Evolutionary conservation across 2,329 filamentous ascomycete genomes (phyloP).

Genomic region (Penicillium sp.): DNA sequence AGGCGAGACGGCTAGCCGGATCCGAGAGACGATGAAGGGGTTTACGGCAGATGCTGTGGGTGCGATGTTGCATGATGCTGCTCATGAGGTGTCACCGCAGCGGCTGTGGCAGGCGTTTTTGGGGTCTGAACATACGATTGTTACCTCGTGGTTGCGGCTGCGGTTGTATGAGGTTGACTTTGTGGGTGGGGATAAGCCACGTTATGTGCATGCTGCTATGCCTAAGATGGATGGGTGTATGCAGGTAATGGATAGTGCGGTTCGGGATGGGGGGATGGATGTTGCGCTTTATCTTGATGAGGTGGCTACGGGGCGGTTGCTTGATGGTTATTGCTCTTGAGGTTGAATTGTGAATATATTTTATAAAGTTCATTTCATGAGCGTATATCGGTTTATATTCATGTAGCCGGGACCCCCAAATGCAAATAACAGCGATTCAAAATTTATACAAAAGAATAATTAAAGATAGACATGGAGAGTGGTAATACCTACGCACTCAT

Average conservation of each 20-base stretch:
- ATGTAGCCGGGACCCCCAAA: neutral
- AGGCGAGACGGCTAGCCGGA: constrained; percentile 19
- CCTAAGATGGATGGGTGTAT: constrained; percentile 45
- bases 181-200: constrained; percentile 20
- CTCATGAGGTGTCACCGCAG: constrained; percentile 49
- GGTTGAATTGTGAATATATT: neutral
- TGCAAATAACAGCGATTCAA: neutral
- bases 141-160: constrained; percentile 45
- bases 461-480: neutral
- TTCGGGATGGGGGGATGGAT: constrained; percentile 16
- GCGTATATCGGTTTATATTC: neutral
- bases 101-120: constrained; percentile 51
- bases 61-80: constrained; percentile 46
- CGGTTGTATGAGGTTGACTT: constrained; percentile 44
- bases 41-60: constrained; percentile 44
- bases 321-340: neutral
- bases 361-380: neutral
- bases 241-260: constrained; percentile 42
- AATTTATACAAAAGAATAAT: neutral
- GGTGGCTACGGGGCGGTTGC: constrained; percentile 1
- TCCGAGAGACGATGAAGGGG: constrained; percentile 37
- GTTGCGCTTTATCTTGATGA: constrained; percentile 17
- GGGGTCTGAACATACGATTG: constrained; percentile 44
- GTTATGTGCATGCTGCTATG: constrained; percentile 48
- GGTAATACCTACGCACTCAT: constrained; percentile 14